These are phyloP conservation scores for Thelephora ganbajun DNA, from an alignment of 768 basidiomycete species.

Conservation along the genomic window DNA sequence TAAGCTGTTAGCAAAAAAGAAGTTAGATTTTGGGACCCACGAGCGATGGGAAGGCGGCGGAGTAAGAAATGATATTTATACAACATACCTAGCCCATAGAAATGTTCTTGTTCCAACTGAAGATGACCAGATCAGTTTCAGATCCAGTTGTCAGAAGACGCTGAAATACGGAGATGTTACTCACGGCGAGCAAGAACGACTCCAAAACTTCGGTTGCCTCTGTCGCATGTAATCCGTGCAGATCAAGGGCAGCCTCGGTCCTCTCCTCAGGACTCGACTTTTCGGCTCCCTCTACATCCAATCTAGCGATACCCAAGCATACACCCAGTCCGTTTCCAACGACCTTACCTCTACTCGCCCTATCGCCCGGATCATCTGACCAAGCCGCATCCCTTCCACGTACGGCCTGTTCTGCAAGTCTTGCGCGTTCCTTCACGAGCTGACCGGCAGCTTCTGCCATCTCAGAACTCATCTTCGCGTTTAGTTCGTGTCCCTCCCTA, in stretches of 20 bases:
- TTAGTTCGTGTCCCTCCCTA: conserved; percentile 86
- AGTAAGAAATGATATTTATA: background rate
- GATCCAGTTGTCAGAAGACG: background rate
- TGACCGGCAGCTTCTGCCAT: conserved; percentile 74
- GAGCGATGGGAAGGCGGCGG: background rate
- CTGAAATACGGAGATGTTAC: conserved; percentile 18
- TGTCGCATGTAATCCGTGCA: conserved; percentile 88
- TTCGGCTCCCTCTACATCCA: conserved; percentile 33
- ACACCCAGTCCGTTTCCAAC: conserved; percentile 81
- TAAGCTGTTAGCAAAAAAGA: conserved; percentile 43
- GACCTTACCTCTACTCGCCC: conserved; percentile 54
- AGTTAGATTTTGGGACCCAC: too few relatives aligned
- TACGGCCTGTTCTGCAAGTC: conserved; percentile 64
- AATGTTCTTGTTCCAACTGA: conserved; percentile 79
- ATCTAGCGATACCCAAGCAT: conserved; percentile 70
- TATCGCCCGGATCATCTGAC: conserved; percentile 77
- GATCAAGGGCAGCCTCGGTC: conserved; percentile 74
- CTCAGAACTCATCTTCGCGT: conserved; percentile 80
- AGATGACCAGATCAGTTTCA: background rate
- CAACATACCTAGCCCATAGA: conserved; percentile 65
- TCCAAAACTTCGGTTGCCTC: conserved; percentile 89
- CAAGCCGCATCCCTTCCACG: conserved; percentile 53
- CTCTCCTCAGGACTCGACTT: conserved; percentile 73
- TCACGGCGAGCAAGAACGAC: conserved; percentile 73
- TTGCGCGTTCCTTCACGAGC: conserved; percentile 73